phyloP scores from a whole-genome alignment of 306 rosid species.

The Ormosia emarginata region DNA sequence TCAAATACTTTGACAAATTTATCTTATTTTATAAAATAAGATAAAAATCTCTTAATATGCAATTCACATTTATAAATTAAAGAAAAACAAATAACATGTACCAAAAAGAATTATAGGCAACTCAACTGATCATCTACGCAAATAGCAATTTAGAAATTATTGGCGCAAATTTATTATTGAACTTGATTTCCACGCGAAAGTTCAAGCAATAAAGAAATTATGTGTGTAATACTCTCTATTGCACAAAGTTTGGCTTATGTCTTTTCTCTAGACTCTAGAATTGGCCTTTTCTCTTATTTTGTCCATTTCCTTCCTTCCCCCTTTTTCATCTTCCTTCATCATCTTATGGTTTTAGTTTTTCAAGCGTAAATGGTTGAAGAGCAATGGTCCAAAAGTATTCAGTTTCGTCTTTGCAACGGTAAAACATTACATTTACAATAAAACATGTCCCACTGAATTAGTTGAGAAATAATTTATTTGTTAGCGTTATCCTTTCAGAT shows the following conservation, averaged over 20 bases:
- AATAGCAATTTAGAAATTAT: neutral
- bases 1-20: neutral
- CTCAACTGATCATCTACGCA: neutral
- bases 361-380: no score
- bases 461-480: no score
- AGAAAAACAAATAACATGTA: neutral
- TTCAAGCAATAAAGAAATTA: neutral
- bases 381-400: no score
- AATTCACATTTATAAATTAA: neutral
- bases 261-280: no score
- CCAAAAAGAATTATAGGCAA: neutral
- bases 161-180: neutral
- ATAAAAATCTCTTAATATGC: neutral
- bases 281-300: no score
- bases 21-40: neutral
- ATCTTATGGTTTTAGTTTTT: no score
- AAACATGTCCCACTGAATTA: no score
- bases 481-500: no score
- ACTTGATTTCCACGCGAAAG: constrained; percentile 4
- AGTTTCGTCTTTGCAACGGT: no score
- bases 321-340: no score
- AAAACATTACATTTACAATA: no score
- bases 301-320: no score
- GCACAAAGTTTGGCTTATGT: neutral
- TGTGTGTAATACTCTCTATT: neutral